Base-by-base conservation (phyloP, 805 yeast species). In the Zygosaccharomyces bisporus region DNA sequence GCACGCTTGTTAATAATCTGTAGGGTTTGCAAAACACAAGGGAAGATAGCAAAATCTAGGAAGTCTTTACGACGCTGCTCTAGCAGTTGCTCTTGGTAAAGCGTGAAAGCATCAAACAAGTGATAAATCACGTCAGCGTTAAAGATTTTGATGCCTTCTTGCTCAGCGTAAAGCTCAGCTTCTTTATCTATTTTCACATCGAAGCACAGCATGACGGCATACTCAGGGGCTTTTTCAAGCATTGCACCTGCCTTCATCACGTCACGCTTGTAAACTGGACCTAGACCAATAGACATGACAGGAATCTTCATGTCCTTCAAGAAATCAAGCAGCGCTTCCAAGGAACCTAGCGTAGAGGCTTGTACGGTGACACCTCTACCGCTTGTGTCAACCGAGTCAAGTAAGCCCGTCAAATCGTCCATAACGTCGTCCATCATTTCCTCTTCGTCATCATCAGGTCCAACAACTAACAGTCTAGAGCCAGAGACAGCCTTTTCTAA, bases 401-500 rank as follows among this genome's bases (percentile, higher is more conserved):
- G 76, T 56, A 93, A 74, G 34, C 96, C 96, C 34, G 97, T 88
- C 65, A 93, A 75, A 67, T 93, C 99, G 60, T 91, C 97, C 99
- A 93, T 95, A 46, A 93, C 97, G 46, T 91, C 97, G 65, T 93
- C 98, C 95, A 86, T 84, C 58, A 93, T 62, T 47, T 91, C 98
- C 50, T 93, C 99, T 72, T 93, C 99, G 57, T 93, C 98, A 56
- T 93, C 99, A 47, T 87, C 96, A 53, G 90, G 95, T 34, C 96
- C 96, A 53, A 90, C 97, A 57, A 91, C 91, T 51, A 93, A 71
- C 67, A 93, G 74, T 65, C 99, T 79, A 18, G 99, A 93, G 72
- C 99, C 99, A 37, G 99, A 97, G 63, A 93, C 96, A 9, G 99
- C 99, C 71, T 93, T 91, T 61, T 93, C 99, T 56, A 93, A 79